These are phyloP conservation scores for Ogataea dorogensis DNA, from an alignment of 805 yeast genomes.

Conservation along the genomic window DNA sequence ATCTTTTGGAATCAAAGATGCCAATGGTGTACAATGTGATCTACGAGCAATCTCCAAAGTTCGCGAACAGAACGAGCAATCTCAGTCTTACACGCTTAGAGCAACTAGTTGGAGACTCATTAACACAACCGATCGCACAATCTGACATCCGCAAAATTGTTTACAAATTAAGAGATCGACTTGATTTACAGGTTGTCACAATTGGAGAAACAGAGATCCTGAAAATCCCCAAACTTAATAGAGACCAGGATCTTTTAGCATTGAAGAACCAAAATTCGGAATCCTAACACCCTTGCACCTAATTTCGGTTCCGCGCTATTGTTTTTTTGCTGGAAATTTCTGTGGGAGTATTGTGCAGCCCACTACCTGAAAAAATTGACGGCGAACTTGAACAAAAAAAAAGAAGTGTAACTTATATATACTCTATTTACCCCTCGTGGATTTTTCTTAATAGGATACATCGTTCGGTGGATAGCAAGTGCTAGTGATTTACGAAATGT, in stretches of 20 bases:
- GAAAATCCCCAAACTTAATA: conserved; percentile 19
- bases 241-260: conserved; percentile 18
- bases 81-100: conserved; percentile 17
- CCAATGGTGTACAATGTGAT: conserved; percentile 24
- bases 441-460: conserved; percentile 2
- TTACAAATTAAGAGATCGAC: conserved; percentile 6
- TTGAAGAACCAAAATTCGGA: conserved; percentile 5
- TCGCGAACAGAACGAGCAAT: conserved; percentile 9
- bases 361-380: conserved; percentile 14
- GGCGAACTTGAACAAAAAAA: conserved; percentile 12
- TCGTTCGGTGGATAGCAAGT: conserved; percentile 8
- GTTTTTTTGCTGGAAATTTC: conserved; percentile 22
- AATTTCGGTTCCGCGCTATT: conserved; percentile 3
- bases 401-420: conserved; percentile 3
- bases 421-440: conserved; percentile 4
- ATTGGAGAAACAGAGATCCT: conserved; percentile 24
- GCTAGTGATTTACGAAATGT: conserved; percentile 24
- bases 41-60: conserved; percentile 24
- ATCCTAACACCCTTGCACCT: conserved; percentile 9
- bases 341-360: conserved; percentile 4
- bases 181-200: conserved; percentile 16
- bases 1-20: conserved; percentile 21
- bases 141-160: conserved; percentile 19
- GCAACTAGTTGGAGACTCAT: conserved; percentile 24
- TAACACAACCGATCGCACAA: conserved; percentile 17